phyloP scores from a whole-genome alignment of 1,284 basidiomycete genomes.

The Tilletia caries region DNA sequence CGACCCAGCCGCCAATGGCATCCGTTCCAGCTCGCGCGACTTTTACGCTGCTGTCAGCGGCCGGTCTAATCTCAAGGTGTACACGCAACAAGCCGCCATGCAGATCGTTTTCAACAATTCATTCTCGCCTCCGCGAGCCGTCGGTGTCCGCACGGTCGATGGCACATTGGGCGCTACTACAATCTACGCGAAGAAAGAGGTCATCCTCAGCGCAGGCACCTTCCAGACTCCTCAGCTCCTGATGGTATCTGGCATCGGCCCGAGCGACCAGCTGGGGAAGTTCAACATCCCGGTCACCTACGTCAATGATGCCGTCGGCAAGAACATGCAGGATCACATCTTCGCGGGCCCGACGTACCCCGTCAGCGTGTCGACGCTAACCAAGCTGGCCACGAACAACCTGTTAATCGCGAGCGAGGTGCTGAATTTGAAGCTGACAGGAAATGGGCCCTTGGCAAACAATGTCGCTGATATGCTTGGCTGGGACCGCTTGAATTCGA shows the following conservation, averaged over 20 bases:
- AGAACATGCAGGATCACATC: conserved; percentile 44
- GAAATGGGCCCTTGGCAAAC: conserved; percentile 36
- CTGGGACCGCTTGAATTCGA: conserved; percentile 33
- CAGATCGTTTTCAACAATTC: conserved; percentile 51
- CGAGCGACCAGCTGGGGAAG: conserved; percentile 24
- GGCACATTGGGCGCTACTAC: conserved; percentile 17
- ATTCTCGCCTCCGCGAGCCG: conserved; percentile 17
- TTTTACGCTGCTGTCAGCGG: conserved; percentile 26
- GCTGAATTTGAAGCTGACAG: conserved; percentile 24
- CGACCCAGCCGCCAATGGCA: conserved; percentile 21
- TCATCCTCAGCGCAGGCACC: conserved; percentile 46
- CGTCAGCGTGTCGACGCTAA: conserved; percentile 20
- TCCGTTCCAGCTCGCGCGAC: conserved; percentile 31
- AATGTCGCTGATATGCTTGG: conserved; percentile 38
- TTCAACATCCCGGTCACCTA: conserved; percentile 27
- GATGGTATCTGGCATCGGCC: conserved; percentile 43
- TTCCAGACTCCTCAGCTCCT: conserved; percentile 50
- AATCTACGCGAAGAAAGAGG: conserved; percentile 35
- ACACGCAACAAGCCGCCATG: conserved; percentile 40
- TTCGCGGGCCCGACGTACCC: conserved; percentile 36
- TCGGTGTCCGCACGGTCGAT: conserved; percentile 22
- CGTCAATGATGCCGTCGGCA: conserved; percentile 32
- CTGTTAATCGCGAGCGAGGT: conserved; percentile 23
- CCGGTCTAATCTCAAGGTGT: conserved; percentile 43
- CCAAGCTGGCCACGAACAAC: not conserved